A percentile compares a stretch with the other conserved stretches of the same genome.
Conservation (phyloP, 305 asterid species). For the Ilex paraguariensis region DNA sequence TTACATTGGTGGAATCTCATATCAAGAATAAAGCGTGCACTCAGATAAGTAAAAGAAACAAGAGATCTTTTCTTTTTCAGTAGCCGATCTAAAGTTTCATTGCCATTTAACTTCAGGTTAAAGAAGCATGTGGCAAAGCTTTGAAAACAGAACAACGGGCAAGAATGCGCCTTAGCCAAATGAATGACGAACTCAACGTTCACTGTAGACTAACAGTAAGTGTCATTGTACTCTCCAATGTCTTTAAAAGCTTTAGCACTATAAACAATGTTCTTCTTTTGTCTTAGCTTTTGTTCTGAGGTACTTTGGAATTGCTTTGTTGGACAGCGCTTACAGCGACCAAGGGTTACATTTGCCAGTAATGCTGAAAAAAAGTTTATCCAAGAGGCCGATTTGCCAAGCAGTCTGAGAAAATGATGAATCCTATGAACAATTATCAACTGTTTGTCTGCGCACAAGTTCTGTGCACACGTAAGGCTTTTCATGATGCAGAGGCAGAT, state of each 20-base stretch:
- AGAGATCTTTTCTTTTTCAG: too few species aligned
- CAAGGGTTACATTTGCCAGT: constrained; percentile 54
- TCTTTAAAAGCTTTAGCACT: constrained; percentile 8
- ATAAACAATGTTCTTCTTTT: not conserved
- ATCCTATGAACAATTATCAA: constrained; percentile 1
- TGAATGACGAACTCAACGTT: constrained; percentile 51
- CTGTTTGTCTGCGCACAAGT: not conserved
- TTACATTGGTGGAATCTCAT: too few species aligned
- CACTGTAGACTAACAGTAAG: constrained; percentile 71
- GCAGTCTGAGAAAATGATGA: constrained; percentile 2
- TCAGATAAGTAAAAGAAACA: too few species aligned
- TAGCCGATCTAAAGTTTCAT: not conserved
- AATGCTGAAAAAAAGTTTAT: constrained; percentile 18
- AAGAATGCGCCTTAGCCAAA: constrained; percentile 45
- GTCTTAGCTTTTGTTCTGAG: not conserved
- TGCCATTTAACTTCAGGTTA: constrained; percentile 30
- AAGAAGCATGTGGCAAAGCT: constrained; percentile 49
- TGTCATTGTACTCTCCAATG: constrained; percentile 5
- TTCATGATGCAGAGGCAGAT: too few species aligned
- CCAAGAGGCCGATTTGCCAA: constrained; percentile 11
- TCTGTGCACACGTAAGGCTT: not conserved
- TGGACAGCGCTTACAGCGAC: constrained; percentile 47
- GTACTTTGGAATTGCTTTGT: not conserved
- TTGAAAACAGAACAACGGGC: constrained; percentile 50
- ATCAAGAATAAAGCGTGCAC: too few species aligned